A percentile compares a stretch with the other conserved stretches of the same genome.
Conservation (phyloP, 2,329 filamentous ascomycete species). For the Pestalotiopsis sp. region DNA sequence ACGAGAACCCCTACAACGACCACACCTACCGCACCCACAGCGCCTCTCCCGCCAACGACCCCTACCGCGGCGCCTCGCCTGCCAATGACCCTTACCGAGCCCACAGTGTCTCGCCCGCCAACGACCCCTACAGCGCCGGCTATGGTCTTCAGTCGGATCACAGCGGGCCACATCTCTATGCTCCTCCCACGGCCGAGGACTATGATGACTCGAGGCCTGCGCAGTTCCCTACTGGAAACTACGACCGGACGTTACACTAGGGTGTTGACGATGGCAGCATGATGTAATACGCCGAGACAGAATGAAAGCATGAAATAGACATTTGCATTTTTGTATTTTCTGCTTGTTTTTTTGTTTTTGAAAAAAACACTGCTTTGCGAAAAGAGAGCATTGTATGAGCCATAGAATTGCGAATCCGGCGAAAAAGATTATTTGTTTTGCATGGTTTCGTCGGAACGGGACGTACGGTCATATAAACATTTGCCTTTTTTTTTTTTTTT, state of each 20-base stretch:
- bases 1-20: constrained; percentile 40
- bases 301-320: constrained; percentile 8
- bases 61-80: constrained; percentile 36
- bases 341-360: not conserved
- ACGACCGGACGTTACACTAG: constrained; percentile 52
- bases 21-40: constrained; percentile 48
- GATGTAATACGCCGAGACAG: not conserved
- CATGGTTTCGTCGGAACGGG: constrained; percentile 17
- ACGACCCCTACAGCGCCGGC: constrained; percentile 30
- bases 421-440: constrained; percentile 7
- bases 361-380: not conserved
- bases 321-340: not conserved
- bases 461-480: constrained; percentile 11
- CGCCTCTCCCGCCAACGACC: constrained; percentile 43
- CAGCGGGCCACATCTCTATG: constrained; percentile 36
- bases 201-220: constrained; percentile 50
- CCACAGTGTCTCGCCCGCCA: constrained; percentile 33
- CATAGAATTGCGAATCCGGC: not conserved
- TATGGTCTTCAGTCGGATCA: constrained; percentile 27
- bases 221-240: constrained; percentile 60
- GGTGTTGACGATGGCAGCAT: not conserved
- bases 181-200: constrained; percentile 42
- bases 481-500: constrained; percentile 8
- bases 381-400: not conserved
- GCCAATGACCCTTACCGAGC: constrained; percentile 42